Base-by-base conservation (phyloP, 148 eudicot genomes). In the Euryodendron excelsum region DNA sequence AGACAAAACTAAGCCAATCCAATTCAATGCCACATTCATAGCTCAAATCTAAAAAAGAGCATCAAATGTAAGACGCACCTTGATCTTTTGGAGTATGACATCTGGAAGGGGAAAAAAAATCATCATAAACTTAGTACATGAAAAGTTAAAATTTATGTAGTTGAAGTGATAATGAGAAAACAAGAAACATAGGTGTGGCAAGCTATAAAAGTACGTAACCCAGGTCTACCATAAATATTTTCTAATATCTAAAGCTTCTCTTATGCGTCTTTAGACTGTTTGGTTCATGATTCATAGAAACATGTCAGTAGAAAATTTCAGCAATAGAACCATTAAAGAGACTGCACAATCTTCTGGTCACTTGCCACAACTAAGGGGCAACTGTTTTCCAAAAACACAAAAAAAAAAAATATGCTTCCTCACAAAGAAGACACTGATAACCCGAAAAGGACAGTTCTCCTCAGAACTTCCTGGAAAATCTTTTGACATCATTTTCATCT, bases 51-150 rank as follows among this genome's bases (percentile, higher is more conserved):
- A 41, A 20, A 60, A 48, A 63, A 6, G 15, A 14, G n/a, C n/a
- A 41, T 64, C 9, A 62, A 25, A n/a, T n/a, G n/a, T n/a, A n/a
- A n/a, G n/a, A 74, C 85, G 9, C 34, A 86, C 91, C 87, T 83
- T 71, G 97, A 94, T 78, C 94, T 84, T 37, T 89, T 86, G 15
- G 96, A 90, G 86, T 91, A 89, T 8, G 92, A 84, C 96, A 95
- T 95, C 99, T 93, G 83, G 53, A 53, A 2, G 59, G 72, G 55
- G 18, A 68, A 9, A 17, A 63, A 63, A 61, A 59, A 37, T n/a
- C n/a, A n/a, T n/a, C 11, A 61, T 31, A 20, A 20, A 44, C 10
- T 72, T 37, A 62, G 52, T 15, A 36, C 23, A 21, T 15, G 34
- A 41, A 67, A 15, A 13, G 10, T 9, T 8, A 67, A 44, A 67